Base-by-base conservation (phyloP, 1,139 yeast genomes). In the Hyphopichia pseudoburtonii region DNA sequence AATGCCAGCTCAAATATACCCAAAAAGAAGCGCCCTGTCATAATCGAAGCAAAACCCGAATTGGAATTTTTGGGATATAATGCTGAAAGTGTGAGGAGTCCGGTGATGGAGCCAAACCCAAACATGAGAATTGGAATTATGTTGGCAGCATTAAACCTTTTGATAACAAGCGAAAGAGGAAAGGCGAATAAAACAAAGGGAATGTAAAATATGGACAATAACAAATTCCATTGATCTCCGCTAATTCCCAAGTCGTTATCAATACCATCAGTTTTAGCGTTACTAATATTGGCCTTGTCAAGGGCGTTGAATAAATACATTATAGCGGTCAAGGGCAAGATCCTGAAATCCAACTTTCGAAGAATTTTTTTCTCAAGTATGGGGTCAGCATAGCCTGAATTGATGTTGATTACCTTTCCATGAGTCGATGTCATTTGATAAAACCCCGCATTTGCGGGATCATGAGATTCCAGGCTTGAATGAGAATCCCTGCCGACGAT, bases 321-420 rank as follows among this genome's bases (percentile, higher is more conserved):
- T 9, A 54, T 18, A 16, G 63, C 61, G 30, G 56, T 51, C 16
- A 60, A 43, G 3, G 64, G 65, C 18, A 60, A 43, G 12, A 67
- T 64, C 36, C 63, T 51, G 8, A 57, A 37, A 42, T 67, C 73
- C 22, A 67, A 48, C 43, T 66, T 66, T 28, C 64, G 47, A 23
- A 61, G 52, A 14, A 65, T 51, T 16, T 48, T 46, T 33, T 56
- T 52, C 42, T 60, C 63, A 22, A 59, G 45, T 4, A 28, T 33
- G 9, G 46, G 43, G 33, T 58, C 53, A 14, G 43, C 38, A 17
- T 41, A 38, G n/a, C 36, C 38, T n/a, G 42, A 41, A 23, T 32
- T 36, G 23, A 46, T 30, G 14, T 31, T 28, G n/a, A 39, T 34
- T 10, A 35, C 26, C 17, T 28, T 34, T n/a, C 45, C 45, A 22